Percentiles rank a stretch among this genome's conserved stretches.
phyloP scores from a whole-genome alignment of 1,284 basidiomycete species.

The Puccinia coronata region DNA sequence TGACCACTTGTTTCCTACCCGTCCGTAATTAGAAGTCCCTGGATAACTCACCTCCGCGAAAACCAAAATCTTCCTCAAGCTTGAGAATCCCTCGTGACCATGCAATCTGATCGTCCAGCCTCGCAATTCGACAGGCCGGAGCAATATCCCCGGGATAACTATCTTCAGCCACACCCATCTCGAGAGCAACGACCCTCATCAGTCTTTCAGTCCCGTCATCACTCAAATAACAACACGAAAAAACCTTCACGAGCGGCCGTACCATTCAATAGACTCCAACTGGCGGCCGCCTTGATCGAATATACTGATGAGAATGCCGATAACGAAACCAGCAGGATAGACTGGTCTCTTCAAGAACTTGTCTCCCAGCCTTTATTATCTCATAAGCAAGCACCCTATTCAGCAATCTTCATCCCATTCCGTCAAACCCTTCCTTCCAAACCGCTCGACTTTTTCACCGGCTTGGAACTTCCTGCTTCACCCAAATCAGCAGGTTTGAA shows the following conservation, averaged over 20 bases:
- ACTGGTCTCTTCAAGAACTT: conserved; percentile 31
- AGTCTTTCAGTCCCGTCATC: conserved; percentile 11
- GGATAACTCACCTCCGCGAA: no score
- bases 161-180: conserved; percentile 8
- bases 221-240: background rate
- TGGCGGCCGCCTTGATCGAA: conserved; percentile 48
- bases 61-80: no score
- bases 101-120: conserved; percentile 11
- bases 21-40: no score
- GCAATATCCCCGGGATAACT: background rate
- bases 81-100: no score
- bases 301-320: conserved; percentile 16
- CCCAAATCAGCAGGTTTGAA: background rate
- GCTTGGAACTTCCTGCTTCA: conserved; percentile 18
- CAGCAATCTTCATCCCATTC: conserved; percentile 48
- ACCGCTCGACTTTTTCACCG: conserved; percentile 40
- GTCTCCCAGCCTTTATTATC: background rate
- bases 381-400: conserved; percentile 32
- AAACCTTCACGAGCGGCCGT: conserved; percentile 29
- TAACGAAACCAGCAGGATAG: conserved; percentile 10
- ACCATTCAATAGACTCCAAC: conserved; percentile 47
- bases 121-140: conserved; percentile 10
- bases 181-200: conserved; percentile 25
- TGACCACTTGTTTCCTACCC: no score
- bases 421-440: conserved; percentile 25